These are phyloP conservation scores for Ustilago hordei DNA, from an alignment of 1,284 basidiomycete species.

Conservation along the genomic window DNA sequence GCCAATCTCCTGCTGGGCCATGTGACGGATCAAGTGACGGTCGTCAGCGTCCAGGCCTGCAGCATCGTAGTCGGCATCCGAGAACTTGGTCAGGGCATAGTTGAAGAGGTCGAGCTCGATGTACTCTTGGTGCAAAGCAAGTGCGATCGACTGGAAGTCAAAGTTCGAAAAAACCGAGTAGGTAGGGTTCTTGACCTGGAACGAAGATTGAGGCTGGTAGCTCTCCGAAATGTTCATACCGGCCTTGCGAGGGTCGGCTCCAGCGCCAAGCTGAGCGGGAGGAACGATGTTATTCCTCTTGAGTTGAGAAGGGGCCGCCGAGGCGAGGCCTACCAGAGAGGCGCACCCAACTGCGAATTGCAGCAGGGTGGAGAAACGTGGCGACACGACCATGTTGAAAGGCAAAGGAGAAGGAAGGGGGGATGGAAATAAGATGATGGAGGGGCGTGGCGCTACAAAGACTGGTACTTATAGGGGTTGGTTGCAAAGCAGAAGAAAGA, in stretches of 20 bases:
- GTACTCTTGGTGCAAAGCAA: constrained; percentile 56
- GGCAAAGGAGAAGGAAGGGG: background rate
- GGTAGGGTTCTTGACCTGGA: constrained; percentile 34
- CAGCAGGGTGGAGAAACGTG: constrained; percentile 16
- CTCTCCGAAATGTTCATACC: constrained; percentile 40
- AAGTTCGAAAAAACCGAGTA: constrained; percentile 51
- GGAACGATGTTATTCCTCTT: constrained; percentile 24
- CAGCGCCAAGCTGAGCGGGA: constrained; percentile 32
- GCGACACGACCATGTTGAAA: constrained; percentile 10
- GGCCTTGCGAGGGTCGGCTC: constrained; percentile 31
- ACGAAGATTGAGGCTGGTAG: constrained; percentile 47
- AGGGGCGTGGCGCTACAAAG: background rate
- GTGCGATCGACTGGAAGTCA: constrained; percentile 54
- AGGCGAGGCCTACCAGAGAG: constrained; percentile 13
- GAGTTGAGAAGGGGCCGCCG: constrained; percentile 21
- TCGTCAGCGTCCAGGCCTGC: constrained; percentile 50
- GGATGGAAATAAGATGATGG: background rate
- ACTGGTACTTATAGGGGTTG: background rate
- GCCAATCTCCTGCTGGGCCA: constrained; percentile 60
- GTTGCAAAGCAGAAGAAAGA: background rate
- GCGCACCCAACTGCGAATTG: constrained; percentile 13
- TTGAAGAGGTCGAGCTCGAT: constrained; percentile 64
- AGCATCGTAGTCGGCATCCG: constrained; percentile 51
- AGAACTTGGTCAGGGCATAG: constrained; percentile 54
- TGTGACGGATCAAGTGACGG: constrained; percentile 48